Evolutionary conservation across 345 rosid genomes (phyloP).

Genomic region (Rubroshorea leprosula): DNA sequence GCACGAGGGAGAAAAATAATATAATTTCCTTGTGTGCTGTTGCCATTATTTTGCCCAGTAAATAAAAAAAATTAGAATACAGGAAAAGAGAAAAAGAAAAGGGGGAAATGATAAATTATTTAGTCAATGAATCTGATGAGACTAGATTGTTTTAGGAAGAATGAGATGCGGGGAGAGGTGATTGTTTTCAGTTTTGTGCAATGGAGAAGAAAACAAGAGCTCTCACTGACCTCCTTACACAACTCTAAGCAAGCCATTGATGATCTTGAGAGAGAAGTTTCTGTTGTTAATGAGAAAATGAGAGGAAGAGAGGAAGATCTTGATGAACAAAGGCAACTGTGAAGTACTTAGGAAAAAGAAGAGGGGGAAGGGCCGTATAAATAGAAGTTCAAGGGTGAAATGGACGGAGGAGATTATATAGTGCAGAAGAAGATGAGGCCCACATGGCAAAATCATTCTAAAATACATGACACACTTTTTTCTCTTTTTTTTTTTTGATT

Average conservation of each 20-base stretch:
- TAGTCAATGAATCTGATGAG: neutral
- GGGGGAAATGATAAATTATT: too few relatives aligned
- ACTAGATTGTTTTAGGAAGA: neutral
- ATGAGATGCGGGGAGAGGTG: neutral
- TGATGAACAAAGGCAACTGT: neutral
- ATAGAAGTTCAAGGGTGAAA: slow-evolving; percentile 24
- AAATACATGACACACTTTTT: slow-evolving; percentile 1
- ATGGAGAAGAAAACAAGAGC: neutral
- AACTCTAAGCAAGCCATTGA: slow-evolving; percentile 48
- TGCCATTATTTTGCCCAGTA: neutral
- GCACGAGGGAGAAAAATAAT: neutral
- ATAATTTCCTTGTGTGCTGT: neutral
- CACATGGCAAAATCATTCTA: slow-evolving; percentile 28
- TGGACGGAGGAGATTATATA: slow-evolving; percentile 35
- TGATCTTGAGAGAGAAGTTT: slow-evolving; percentile 5
- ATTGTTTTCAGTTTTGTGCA: neutral
- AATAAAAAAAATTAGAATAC: too few relatives aligned
- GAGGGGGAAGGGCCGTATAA: slow-evolving; percentile 15
- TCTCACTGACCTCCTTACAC: slow-evolving; percentile 38
- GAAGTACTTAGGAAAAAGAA: slow-evolving; percentile 8
- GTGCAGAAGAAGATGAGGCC: neutral
- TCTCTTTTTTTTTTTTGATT: slow-evolving; percentile 12
- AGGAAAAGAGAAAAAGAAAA: too few relatives aligned
- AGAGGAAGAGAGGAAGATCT: neutral
- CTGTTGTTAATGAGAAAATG: slow-evolving; percentile 15